Evolutionary conservation across 768 basidiomycete species (phyloP), one percentile per base, ranked within the genome.

Genomic region (Botryobasidium botryosum): DNA sequence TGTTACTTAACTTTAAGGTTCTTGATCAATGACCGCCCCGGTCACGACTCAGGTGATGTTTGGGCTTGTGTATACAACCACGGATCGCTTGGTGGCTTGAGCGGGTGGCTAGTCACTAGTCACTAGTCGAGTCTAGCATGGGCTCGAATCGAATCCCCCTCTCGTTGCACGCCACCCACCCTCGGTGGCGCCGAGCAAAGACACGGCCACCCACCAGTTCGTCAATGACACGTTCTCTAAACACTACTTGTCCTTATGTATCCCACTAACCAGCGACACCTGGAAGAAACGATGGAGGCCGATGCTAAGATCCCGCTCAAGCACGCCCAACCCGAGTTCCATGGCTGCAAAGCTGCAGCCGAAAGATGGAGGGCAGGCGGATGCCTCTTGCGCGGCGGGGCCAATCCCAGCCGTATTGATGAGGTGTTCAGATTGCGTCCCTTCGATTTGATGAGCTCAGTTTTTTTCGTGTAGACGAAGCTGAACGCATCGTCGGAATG

Each of bases 321-420:
- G 20, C 50, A 60, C 82, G 46, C 68, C 74, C 2, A 60, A 66
- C 12, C 63, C 64, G n/a, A 57, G 56, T 28, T 54, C 50, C 31
- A 46, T 52, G 1, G 53, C 58, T 38, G 52, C 60, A 45, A 48
- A 47, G 33, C 55, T 57, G 50, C 47, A 64, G 86, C 88, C 2
- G 94, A 99, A 62, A 63, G 64, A 13, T 99, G 94, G 94, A 72
- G 94, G 55, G 69, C 74, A 44, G 72, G 74, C 18, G 88, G 87
- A 24, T 75, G 68, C 31, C 91, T 96, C 60, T 58, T 70, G 55
- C 63, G 69, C 31, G 82, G 81, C 47, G 94, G 97, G 62, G 79
- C 94, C 45, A 92, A 83, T 43, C 72, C 94, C 45, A 85, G 85
- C 13, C 67, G 81, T 51, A 68, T 92, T n/a, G 90, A 82, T 83